Evolutionary conservation across 768 basidiomycete species (phyloP), one percentile per base, ranked within the genome.

Genomic region (Mycena rosella): DNA sequence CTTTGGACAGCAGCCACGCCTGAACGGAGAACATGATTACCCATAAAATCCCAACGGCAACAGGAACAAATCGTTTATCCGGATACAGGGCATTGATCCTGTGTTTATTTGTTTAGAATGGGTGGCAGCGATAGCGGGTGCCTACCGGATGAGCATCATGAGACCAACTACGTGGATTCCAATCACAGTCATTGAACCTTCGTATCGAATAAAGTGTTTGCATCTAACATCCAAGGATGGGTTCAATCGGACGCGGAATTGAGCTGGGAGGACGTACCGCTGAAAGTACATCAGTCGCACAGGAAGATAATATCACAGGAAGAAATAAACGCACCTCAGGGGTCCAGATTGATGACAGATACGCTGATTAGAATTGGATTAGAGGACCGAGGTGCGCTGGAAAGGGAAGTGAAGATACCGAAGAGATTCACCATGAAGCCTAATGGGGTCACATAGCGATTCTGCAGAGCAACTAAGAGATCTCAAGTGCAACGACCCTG

Each of bases 391-490:
- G n/a, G n/a, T n/a, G n/a, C n/a, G n/a, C n/a, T n/a, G n/a, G n/a
- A n/a, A n/a, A n/a, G n/a, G n/a, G n/a, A n/a, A n/a, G n/a, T n/a
- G n/a, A n/a, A n/a, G n/a, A n/a, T n/a, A 82, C 84, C 87, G 61
- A 78, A 84, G 15, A 89, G 72, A 63, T 90, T 89, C 49, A 90
- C 74, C 20, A 89, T 83, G 72, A 91, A 91, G 0, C 86, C 87
- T 3, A 90, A 76, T 0, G 89, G 89, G 0, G 87, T 89, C 22
- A 90, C 76, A 70, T 91, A 91, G 27, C 89, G 86, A 71, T 90
- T 91, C n/a, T n/a, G n/a, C n/a, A n/a, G n/a, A n/a, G n/a, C n/a
- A n/a, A n/a, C n/a, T n/a, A n/a, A n/a, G n/a, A n/a, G n/a, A n/a
- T n/a, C n/a, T n/a, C n/a, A n/a, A n/a, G n/a, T n/a, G n/a, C n/a